Percentiles rank a stretch among this genome's conserved stretches.
Conservation (phyloP, 192 early-diverging fungal species). For the Gonapodya prolifera region DNA sequence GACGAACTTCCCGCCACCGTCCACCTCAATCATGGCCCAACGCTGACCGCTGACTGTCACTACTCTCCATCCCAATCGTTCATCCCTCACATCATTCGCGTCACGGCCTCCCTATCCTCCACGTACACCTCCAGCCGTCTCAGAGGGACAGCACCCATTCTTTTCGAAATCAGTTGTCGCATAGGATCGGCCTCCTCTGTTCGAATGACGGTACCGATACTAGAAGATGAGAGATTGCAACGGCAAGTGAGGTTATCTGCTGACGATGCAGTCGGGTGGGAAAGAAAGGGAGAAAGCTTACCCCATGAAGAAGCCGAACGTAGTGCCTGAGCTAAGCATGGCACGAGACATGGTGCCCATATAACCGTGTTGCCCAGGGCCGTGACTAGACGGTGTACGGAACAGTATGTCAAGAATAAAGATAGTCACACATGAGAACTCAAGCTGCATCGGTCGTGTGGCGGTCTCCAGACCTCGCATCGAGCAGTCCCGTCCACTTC, state of each 20-base stretch:
- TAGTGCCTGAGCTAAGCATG: conserved; percentile 61
- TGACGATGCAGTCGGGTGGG: not conserved
- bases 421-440: not conserved
- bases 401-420: not conserved
- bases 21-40: too few species aligned
- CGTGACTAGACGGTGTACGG: conserved; percentile 32
- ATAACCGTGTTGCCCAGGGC: conserved; percentile 55
- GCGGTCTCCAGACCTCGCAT: too few species aligned
- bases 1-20: too few species aligned
- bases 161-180: not conserved
- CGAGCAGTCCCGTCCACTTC: too few species aligned
- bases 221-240: not conserved
- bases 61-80: too few species aligned
- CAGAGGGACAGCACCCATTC: not conserved
- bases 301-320: conserved; percentile 73
- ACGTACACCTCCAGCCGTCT: not conserved
- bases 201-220: conserved; percentile 4
- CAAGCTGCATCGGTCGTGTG: too few species aligned
- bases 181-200: not conserved
- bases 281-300: conserved; percentile 30
- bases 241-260: not conserved
- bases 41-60: too few species aligned
- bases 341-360: conserved; percentile 58
- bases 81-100: not conserved
- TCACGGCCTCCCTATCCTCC: not conserved